A percentile compares a stretch with the other conserved stretches of the same genome.
These are phyloP conservation scores for Haplosporangium sp. DNA, from an alignment of 371 early-diverging fungal species.

Conservation along the genomic window DNA sequence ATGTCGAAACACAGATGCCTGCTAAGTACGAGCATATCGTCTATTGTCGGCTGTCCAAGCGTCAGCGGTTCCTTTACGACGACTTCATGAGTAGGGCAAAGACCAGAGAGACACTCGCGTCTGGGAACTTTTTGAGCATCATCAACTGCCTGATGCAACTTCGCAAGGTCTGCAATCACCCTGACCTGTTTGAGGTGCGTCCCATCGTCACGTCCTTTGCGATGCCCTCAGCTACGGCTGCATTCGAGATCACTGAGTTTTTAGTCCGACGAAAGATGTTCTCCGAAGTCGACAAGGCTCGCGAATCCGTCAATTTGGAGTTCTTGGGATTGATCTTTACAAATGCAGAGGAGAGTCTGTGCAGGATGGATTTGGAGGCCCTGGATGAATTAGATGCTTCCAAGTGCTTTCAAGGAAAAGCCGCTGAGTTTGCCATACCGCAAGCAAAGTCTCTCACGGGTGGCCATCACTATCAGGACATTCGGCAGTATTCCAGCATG, in stretches of 20 bases:
- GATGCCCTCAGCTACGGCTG: conserved; percentile 64
- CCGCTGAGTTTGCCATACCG: conserved; percentile 33
- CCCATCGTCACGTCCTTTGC: conserved; percentile 85
- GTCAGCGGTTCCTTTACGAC: conserved; percentile 89
- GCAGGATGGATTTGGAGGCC: conserved; percentile 54
- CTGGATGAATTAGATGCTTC: conserved; percentile 60
- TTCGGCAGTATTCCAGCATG: conserved; percentile 42
- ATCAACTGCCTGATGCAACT: conserved; percentile 96
- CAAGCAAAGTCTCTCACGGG: conserved; percentile 38
- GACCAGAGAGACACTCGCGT: conserved; percentile 79
- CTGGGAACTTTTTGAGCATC: conserved; percentile 84
- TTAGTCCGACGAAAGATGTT: conserved; percentile 61
- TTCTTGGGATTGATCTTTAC: conserved; percentile 64
- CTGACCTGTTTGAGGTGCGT: conserved; percentile 93
- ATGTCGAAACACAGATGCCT: conserved; percentile 91
- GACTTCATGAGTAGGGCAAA: conserved; percentile 89
- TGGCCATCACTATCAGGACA: conserved; percentile 41
- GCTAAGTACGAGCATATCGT: conserved; percentile 86
- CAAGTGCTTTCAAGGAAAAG: conserved; percentile 47
- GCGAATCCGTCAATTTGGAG: conserved; percentile 48
- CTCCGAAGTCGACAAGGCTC: conserved; percentile 36
- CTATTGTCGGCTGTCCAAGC: conserved; percentile 79
- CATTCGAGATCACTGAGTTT: conserved; percentile 59
- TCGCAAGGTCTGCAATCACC: conserved; percentile 97
- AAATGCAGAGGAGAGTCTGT: conserved; percentile 35